Evolutionary conservation across 306 rosid genomes (phyloP), one percentile per base, ranked within the genome.

Genomic region (Senna siamea): DNA sequence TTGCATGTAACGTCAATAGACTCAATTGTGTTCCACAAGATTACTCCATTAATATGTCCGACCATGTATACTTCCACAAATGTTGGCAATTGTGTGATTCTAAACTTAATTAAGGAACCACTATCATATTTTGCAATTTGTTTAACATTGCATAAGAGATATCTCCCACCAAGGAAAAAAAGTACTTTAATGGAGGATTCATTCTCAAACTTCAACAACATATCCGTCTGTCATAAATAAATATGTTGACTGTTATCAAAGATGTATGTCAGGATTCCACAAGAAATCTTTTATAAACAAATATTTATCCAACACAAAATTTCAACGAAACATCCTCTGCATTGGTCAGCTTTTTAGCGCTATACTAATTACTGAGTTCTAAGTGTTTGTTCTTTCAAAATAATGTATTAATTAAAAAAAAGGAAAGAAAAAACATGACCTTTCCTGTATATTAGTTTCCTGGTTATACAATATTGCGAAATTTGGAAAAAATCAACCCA

Each of bases 321-420:
- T 72, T 51, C 61, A 53, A 63, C 59, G 9, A 71, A 41, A 17
- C 43, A 78, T 15, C 12, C 26, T 47, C 11, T 43, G 32, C 22
- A 43, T 53, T 28, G 23, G 17, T 40, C 37, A 14, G 28, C n/a
- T 15, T 18, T 62, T 34, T 15, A 37, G 15, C 23, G 32, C 47
- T 34, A 35, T 34, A 13, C 52, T 40, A 56, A 17, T 22, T 72
- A 35, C 40, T 47, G 41, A 56, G 59, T 68, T 78, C 32, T 12
- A 10, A 30, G 53, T 20, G 17, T 46, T 56, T 47, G 37, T 14
- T 65, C 38, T 66, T 13, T n/a, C n/a, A 30, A 76, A 51, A 34
- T 14, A 35, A 11, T 30, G 10, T 50, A 8, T 17, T 18, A 51
- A 38, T 0, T 26, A 17, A 72, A 40, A 62, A 17, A 47, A 37